Base-by-base conservation (phyloP, 805 yeast genomes). In the Candida nonsorbophila region DNA sequence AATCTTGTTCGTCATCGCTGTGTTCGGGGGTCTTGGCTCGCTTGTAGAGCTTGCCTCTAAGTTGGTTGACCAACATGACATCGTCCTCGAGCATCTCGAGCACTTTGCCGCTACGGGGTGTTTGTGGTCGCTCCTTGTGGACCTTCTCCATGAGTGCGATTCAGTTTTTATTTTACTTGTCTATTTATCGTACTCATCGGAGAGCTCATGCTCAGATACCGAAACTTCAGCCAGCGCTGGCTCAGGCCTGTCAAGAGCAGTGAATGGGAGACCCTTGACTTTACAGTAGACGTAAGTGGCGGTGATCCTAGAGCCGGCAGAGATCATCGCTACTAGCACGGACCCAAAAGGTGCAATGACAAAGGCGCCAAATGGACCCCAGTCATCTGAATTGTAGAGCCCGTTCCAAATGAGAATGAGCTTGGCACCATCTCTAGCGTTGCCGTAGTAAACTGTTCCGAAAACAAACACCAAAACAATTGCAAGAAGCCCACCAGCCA, bases 341-440 rank as follows among this genome's bases (percentile, higher is more conserved):
- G 90, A 86, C 16, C 90, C 94, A 22, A 79, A 67, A 5, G 96
- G 96, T 1, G 96, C 92, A 38, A 80, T 83, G 5, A 84, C 90
- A 56, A 88, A 88, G 2, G 96, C 95, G 14, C 95, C 97, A 60
- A 88, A 88, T 0, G 94, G 79, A 45, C 94, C 84, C 96, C 96
- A 88, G 50, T 88, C 96, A 28, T 69, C 72, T 5, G 72, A 62
- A 37, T 69, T 62, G 47, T 88, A 88, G 16, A 88, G 60, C 24
- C 97, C 96, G 45, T 82, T 77, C 76, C 79, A 74, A 30, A 88
- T 67, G 34, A 88, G 61, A 29, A 88, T 58, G 29, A 88, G 66
- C 37, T 69, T 69, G 11, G 82, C 96, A 44, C 96, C 97, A 36
- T 78, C 84, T 30, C 58, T 54, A 7, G 94, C 90, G 46, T 62